phyloP scores from a whole-genome alignment of 140 eudicot species.

The Anethum foeniculum region DNA sequence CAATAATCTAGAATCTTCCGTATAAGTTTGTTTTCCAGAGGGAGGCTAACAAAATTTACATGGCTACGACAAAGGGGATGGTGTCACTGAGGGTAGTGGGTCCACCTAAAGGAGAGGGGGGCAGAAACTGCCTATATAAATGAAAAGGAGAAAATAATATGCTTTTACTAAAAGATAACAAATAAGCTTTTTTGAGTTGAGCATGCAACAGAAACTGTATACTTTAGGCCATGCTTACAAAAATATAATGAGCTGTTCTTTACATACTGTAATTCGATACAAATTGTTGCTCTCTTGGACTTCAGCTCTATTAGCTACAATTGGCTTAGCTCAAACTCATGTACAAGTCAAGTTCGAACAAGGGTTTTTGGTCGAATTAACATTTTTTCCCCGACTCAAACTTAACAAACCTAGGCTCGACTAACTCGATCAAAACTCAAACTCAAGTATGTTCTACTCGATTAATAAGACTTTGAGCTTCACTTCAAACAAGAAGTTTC shows the following conservation, averaged over 20 bases:
- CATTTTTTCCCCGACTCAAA: not conserved
- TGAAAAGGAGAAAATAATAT: not conserved
- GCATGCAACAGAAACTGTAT: not conserved
- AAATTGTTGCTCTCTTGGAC: not conserved
- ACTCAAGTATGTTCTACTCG: not conserved
- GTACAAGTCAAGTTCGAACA: not conserved
- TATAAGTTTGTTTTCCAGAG: not conserved
- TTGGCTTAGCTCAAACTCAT: not conserved
- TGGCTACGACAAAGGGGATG: not conserved
- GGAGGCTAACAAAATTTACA: not conserved
- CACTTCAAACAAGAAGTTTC: not conserved
- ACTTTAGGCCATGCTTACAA: not conserved
- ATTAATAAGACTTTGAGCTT: not conserved
- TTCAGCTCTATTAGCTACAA: not conserved
- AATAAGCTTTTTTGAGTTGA: not conserved
- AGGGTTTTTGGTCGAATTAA: not conserved
- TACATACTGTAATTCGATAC: not conserved
- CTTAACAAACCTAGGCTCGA: not conserved
- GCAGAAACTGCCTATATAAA: not conserved
- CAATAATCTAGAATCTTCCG: not conserved
- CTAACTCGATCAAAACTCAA: not conserved
- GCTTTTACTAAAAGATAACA: not conserved
- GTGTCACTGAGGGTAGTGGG: not conserved
- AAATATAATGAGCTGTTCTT: not conserved
- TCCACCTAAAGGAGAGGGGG: not conserved